These are phyloP conservation scores for Cnidoscolus chayamansa DNA, from an alignment of 441 rosid species.

Conservation along the genomic window DNA sequence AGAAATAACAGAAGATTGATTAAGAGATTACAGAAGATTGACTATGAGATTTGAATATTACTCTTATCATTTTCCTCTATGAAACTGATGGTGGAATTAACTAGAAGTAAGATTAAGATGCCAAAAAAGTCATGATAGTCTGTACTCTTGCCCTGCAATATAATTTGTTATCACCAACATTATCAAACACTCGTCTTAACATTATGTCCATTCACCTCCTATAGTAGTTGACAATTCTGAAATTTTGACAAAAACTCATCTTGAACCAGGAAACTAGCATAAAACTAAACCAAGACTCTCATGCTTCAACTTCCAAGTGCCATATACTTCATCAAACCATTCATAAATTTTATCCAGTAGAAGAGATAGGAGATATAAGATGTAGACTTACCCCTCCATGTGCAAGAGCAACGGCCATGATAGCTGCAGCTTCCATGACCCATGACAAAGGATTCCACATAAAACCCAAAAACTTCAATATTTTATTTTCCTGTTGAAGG, in stretches of 20 bases:
- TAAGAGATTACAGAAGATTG: too few species aligned
- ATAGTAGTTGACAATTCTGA: not conserved
- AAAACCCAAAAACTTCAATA: constrained; percentile 84
- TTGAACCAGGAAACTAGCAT: not conserved
- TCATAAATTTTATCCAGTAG: not conserved
- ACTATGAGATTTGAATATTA: too few species aligned
- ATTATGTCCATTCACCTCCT: not conserved
- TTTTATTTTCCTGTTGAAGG: constrained; percentile 60
- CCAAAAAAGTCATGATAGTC: constrained; percentile 96
- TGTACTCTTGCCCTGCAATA: constrained; percentile 65
- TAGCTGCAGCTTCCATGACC: constrained; percentile 96
- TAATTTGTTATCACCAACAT: not conserved
- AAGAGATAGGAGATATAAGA: not conserved
- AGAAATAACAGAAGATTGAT: too few species aligned
- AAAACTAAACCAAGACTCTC: not conserved
- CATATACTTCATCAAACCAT: not conserved
- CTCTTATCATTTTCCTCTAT: constrained; percentile 48
- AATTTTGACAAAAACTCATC: not conserved
- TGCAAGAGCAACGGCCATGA: constrained; percentile 93
- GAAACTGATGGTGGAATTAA: constrained; percentile 90
- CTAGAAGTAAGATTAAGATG: constrained; percentile 58
- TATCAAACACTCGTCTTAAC: not conserved
- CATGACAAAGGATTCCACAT: constrained; percentile 98
- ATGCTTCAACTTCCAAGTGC: too few species aligned
- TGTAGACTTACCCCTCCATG: constrained; percentile 63